Evolutionary conservation across 176 grass and related monocot genomes (phyloP).

Genomic region (Alopecurus myosuroides): DNA sequence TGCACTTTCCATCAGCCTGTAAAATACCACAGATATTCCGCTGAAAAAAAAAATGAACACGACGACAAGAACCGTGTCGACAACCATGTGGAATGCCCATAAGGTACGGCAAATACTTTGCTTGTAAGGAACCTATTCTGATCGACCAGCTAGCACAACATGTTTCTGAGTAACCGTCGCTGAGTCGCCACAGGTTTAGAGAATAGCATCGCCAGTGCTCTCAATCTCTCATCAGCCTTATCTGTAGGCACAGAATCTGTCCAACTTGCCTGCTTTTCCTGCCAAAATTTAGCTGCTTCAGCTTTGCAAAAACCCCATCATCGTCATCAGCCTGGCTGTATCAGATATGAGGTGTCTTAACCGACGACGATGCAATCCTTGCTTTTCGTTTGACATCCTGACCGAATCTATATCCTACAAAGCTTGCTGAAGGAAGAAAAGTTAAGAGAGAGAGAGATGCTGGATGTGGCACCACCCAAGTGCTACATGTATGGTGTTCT

Average conservation of each 20-base stretch:
- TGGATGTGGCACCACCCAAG: constrained; percentile 14
- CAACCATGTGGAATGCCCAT: constrained; percentile 1
- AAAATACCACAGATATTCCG: neutral
- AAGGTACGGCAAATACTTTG: constrained; percentile 19
- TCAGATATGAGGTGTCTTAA: constrained; percentile 33
- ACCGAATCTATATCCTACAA: neutral
- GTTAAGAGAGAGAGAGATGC: constrained; percentile 14
- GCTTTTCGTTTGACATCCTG: constrained; percentile 33
- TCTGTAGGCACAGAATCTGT: constrained; percentile 34
- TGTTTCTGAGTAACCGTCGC: constrained; percentile 18
- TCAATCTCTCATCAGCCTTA: constrained; percentile 32
- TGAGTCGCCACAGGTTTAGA: constrained; percentile 36
- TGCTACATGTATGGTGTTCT: constrained; percentile 12
- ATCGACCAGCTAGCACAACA: neutral
- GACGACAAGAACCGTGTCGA: neutral
- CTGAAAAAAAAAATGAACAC: neutral
- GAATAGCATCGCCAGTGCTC: constrained; percentile 35
- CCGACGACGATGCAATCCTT: constrained; percentile 31
- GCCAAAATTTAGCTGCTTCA: constrained; percentile 27
- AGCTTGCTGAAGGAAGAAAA: constrained; percentile 23
- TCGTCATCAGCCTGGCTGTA: constrained; percentile 26
- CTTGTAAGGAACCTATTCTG: constrained; percentile 24
- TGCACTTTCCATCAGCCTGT: neutral
- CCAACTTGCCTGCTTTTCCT: constrained; percentile 38
- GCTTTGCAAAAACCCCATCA: constrained; percentile 19